Base-by-base conservation (phyloP, 306 rosid species). In the Vigna angularis region DNA sequence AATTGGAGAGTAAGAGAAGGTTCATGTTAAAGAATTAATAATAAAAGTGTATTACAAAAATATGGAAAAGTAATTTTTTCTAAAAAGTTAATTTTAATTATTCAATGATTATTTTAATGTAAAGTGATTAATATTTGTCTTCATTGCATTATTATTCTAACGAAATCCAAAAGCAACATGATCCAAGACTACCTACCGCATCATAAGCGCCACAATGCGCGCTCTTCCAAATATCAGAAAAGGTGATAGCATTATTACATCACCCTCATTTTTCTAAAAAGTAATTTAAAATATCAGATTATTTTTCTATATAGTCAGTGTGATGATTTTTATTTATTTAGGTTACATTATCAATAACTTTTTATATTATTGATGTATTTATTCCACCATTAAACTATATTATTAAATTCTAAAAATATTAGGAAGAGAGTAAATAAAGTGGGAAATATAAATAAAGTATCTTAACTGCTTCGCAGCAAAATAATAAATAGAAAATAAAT, bases 151-250 rank as follows among this genome's bases (percentile, higher is more conserved):
- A 59, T 61, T 28, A 59, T 57, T 22, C 5, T 73, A 12, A 22
- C 6, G 12, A 7, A 24, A 66, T 15, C 9, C 72, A 20, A 32
- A 72, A 34, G 62, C 32, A 74, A 22, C 82, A 55, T 6, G 85
- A 81, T 84, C 84, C 85, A 51, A 72, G 74, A 64, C 84, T 70
- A 49, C 45, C 83, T 28, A 57, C 70, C 78, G 73, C 89, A 83
- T 59, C 7, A 63, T 77, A 67, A 76, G 85, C 83, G 72, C 81
- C 86, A 71, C 62, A 73, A 80, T 55, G 73, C 82, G 76, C 88
- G 87, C 88, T 75, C 7, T 74, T 20, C 13, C 13, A 64, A 22
- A 38, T 15, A 66, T 47, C 9, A 12, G 44, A 26, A 55, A 64
- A 9, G 6, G 28, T 5, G 16, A 36, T 17, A 47, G 0, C 38